A percentile compares a stretch with the other conserved stretches of the same genome.
These are phyloP conservation scores for Yamadazyma friedrichii DNA, from an alignment of 1,139 yeast species.

Conservation along the genomic window DNA sequence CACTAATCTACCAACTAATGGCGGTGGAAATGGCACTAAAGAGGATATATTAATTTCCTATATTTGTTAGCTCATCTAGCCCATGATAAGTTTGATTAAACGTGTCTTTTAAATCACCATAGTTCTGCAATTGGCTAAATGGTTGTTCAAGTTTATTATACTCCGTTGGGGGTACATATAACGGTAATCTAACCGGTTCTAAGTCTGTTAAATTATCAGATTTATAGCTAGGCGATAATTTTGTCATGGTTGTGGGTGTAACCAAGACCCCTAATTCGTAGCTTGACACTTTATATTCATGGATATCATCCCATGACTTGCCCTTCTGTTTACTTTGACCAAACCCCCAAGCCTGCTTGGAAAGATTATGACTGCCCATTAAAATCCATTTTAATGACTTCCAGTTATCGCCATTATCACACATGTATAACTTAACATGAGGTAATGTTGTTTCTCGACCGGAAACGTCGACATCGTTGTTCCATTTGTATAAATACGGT, in stretches of 20 bases:
- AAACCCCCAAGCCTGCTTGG: constrained; percentile 74
- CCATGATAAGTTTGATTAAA: constrained; percentile 11
- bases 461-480: constrained; percentile 15
- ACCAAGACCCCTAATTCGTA: constrained; percentile 62
- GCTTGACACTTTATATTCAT: constrained; percentile 30
- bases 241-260: constrained; percentile 8
- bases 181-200: constrained; percentile 51
- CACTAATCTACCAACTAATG: too few species aligned
- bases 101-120: constrained; percentile 11
- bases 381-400: constrained; percentile 56
- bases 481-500: constrained; percentile 39
- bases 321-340: constrained; percentile 14
- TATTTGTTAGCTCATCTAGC: constrained; percentile 2
- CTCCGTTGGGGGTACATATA: constrained; percentile 45
- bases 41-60: neutral
- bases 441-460: constrained; percentile 39
- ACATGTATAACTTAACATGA: constrained; percentile 39
- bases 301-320: constrained; percentile 14
- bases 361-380: constrained; percentile 65
- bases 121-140: constrained; percentile 36
- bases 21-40: too few species aligned
- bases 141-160: constrained; percentile 45
- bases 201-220: constrained; percentile 26
- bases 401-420: constrained; percentile 51
- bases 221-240: constrained; percentile 37